Conservation (phyloP, 2,329 filamentous ascomycete species). For the Aspergillus sp. region DNA sequence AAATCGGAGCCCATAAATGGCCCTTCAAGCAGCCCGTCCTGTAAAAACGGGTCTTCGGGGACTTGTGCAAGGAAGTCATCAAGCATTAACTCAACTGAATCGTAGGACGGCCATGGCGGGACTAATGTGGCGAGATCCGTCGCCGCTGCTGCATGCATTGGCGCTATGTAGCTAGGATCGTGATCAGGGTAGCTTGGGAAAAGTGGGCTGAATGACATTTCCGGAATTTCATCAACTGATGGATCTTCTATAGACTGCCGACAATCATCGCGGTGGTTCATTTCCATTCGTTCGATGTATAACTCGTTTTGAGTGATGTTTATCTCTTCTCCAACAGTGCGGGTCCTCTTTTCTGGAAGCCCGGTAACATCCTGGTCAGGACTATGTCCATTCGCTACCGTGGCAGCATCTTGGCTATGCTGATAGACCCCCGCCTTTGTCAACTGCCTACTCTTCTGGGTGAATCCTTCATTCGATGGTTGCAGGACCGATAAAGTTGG, state of each 20-base stretch:
- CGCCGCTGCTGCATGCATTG: background rate
- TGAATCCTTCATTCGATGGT: background rate
- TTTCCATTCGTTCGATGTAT: background rate
- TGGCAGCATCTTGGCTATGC: background rate
- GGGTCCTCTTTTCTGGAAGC: background rate
- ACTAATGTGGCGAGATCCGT: background rate
- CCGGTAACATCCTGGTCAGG: background rate
- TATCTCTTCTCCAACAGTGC: background rate
- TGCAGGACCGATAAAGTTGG: conserved; percentile 1
- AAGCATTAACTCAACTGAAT: conserved; percentile 5
- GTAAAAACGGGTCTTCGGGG: background rate
- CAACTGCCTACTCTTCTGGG: background rate
- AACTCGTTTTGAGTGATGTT: background rate
- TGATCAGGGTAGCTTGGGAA: background rate
- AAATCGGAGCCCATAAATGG: conserved; percentile 1
- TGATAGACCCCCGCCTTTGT: background rate
- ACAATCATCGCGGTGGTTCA: background rate
- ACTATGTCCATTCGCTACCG: background rate
- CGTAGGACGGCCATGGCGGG: conserved; percentile 1
- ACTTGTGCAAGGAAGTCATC: conserved; percentile 7
- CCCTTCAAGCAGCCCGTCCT: background rate
- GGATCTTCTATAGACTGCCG: background rate
- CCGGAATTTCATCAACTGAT: background rate
- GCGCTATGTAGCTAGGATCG: background rate
- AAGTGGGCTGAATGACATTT: background rate